Evolutionary conservation across 1,139 yeast genomes (phyloP), one percentile per base, ranked within the genome.

Genomic region (Eremothecium sinecaudum): DNA sequence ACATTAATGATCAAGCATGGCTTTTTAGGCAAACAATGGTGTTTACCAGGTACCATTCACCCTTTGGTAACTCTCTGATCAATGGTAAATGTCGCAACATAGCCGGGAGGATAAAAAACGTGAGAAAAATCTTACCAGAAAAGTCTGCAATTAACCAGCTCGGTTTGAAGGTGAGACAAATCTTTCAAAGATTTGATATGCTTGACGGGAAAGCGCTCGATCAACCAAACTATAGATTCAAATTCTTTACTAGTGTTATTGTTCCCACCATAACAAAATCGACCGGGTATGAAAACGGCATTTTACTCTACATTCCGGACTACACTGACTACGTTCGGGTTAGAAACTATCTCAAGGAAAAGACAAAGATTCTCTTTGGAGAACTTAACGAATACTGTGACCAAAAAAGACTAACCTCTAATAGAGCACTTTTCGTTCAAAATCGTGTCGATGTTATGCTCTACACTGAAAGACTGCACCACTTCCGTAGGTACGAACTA

Each of bases 391-490:
- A 90, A 59, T 90, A 90, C 58, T 69, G 93, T 3, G 61, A 74
- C 3, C 81, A 74, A 45, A 67, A 81, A 10, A 79, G 80, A 39
- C 57, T 84, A 25, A 73, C 87, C 1, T 68, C 83, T 36, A 73
- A 78, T 12, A 69, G 98, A 47, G 71, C 83, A 5, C 63, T 68
- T 24, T 90, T 90, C 53, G 64, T 60, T 40, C 61, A 63, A 30
- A 86, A 90, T 1, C 70, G 76, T 37, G 67, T 72, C 27, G 81
- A 83, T 48, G 70, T 87, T 21, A 56, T 92, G 61, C 58, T 90
- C 13, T 86, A 86, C 59, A 83, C 96, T 0, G 97, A 90, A 50
- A 79, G 99, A 67, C 65, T 87, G 56, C 98, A 90, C 55, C 92
- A 83, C 54, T 90, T 79, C 63, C 71, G 95, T 46, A 67, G 97